Evolutionary conservation across 192 early-diverging fungal genomes (phyloP).

Genomic region (Coemansia sp.): DNA sequence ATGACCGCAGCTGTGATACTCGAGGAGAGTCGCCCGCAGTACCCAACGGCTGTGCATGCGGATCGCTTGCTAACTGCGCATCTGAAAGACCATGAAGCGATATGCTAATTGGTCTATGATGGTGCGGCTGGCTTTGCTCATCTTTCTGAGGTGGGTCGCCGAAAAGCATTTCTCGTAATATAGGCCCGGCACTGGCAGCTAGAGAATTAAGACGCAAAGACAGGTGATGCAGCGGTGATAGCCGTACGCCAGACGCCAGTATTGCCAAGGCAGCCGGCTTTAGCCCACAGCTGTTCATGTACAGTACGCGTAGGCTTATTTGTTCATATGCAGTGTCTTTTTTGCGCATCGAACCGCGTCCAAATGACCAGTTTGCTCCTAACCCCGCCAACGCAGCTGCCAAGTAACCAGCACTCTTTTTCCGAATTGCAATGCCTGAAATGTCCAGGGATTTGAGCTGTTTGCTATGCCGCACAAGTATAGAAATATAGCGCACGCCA

Average conservation of each 20-base stretch:
- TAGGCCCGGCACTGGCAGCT: slow-evolving; percentile 38
- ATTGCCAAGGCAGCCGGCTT: slow-evolving; percentile 51
- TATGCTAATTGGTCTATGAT: slow-evolving; percentile 39
- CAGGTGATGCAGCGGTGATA: slow-evolving; percentile 49
- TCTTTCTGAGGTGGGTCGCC: slow-evolving; percentile 44
- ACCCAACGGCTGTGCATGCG: slow-evolving; percentile 3
- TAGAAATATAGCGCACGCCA: slow-evolving; percentile 72
- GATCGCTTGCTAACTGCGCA: slow-evolving; percentile 31
- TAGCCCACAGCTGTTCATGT: slow-evolving; percentile 56
- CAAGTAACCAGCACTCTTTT: slow-evolving; percentile 65
- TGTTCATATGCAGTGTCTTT: slow-evolving; percentile 34
- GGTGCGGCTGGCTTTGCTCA: slow-evolving; percentile 10
- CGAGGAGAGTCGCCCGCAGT: slow-evolving; percentile 31
- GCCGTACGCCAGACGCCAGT: slow-evolving; percentile 48
- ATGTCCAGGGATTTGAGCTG: slow-evolving; percentile 66
- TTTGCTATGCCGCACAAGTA: slow-evolving; percentile 71
- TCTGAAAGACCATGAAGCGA: slow-evolving; percentile 49
- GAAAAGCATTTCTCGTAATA: slow-evolving; percentile 51
- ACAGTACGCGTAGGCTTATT: slow-evolving; percentile 45
- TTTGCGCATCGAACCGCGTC: slow-evolving; percentile 49
- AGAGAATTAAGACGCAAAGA: slow-evolving; percentile 47
- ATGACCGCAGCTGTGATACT: slow-evolving; percentile 42
- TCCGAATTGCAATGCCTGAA: slow-evolving; percentile 67
- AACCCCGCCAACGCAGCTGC: slow-evolving; percentile 61
- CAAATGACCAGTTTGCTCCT: slow-evolving; percentile 42